phyloP scores from a whole-genome alignment of 2,329 filamentous ascomycete species.

The Aspergillus niger region DNA sequence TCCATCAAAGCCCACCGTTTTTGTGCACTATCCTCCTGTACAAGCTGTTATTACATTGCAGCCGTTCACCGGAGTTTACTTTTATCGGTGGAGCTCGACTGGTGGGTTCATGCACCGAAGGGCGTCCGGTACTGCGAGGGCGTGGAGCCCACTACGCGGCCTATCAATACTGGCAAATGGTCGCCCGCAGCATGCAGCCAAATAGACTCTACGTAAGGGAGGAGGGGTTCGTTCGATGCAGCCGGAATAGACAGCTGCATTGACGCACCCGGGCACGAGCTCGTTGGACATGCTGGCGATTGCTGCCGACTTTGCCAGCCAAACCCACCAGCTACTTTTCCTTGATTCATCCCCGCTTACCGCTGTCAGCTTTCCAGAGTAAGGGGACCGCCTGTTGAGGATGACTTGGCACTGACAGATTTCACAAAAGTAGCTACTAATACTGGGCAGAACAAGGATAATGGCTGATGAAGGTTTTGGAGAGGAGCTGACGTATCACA shows the following conservation, averaged over 20 bases:
- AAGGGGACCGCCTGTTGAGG: not conserved
- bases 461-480: not conserved
- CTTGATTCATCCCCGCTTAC: not conserved
- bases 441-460: not conserved
- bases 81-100: not conserved
- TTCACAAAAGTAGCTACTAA: not conserved
- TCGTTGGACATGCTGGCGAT: not conserved
- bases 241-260: not conserved
- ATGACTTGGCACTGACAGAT: not conserved
- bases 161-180: not conserved
- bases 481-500: not conserved
- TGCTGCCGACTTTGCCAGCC: not conserved
- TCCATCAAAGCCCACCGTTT: no score
- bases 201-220: not conserved
- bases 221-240: not conserved
- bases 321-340: not conserved
- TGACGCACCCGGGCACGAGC: not conserved
- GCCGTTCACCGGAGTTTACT: not conserved
- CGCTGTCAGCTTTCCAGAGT: not conserved
- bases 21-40: not conserved
- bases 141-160: constrained; percentile 1
- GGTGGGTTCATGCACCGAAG: not conserved
- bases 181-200: not conserved
- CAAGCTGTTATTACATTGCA: not conserved
- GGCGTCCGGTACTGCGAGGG: not conserved